Conservation (phyloP, 164 flowering plant species). For the Nelumbo lutea region DNA sequence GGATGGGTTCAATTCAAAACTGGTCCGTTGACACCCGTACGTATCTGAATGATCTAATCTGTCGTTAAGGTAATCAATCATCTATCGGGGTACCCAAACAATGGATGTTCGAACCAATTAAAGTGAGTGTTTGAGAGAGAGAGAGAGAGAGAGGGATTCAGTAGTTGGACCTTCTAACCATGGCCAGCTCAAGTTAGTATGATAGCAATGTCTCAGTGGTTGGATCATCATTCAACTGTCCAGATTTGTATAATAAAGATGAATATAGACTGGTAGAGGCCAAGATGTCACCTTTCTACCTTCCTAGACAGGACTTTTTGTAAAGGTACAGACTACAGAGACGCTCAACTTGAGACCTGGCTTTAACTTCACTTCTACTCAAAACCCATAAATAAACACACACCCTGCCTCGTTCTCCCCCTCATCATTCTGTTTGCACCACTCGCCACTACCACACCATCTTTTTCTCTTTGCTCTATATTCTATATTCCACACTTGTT, state of each 20-base stretch:
- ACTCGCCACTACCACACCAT: neutral
- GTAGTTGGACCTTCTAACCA: no score
- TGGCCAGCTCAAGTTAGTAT: neutral
- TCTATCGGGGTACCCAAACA: no score
- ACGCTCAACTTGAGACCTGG: constrained; percentile 18
- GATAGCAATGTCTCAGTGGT: constrained; percentile 14
- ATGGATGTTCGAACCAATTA: no score
- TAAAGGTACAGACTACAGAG: neutral
- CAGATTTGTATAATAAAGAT: neutral
- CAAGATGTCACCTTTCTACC: constrained; percentile 43
- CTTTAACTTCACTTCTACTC: constrained; percentile 90
- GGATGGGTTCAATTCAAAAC: no score
- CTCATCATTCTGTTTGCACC: constrained; percentile 24
- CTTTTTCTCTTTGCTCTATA: neutral
- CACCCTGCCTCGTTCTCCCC: neutral
- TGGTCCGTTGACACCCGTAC: no score
- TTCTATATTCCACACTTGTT: constrained; percentile 1
- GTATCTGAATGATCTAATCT: no score
- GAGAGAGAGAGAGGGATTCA: no score
- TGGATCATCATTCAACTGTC: constrained; percentile 7
- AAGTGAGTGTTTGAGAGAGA: no score
- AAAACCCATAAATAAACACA: constrained; percentile 21
- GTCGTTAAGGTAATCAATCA: no score
- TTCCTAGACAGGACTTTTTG: constrained; percentile 19
- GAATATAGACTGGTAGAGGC: neutral